phyloP scores from a whole-genome alignment of 1,139 yeast genomes.

The Kodamaea anthophila region DNA sequence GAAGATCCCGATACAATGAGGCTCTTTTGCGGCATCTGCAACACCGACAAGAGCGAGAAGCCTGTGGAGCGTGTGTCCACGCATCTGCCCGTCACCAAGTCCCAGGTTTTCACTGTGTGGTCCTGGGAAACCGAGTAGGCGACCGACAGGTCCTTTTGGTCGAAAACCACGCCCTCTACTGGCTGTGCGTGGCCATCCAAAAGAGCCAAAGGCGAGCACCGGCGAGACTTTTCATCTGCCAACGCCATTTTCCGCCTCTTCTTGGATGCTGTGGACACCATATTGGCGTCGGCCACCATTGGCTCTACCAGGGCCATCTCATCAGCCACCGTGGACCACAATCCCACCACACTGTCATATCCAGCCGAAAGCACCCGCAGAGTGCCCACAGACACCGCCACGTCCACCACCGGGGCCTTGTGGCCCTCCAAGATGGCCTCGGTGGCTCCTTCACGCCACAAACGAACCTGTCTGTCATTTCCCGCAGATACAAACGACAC shows the following conservation, averaged over 20 bases:
- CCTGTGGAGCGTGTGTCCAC: conserved; percentile 87
- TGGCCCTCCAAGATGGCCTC: conserved; percentile 85
- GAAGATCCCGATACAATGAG: conserved; percentile 89
- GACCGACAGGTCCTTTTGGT: conserved; percentile 63
- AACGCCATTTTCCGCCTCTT: conserved; percentile 82
- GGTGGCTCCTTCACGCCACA: conserved; percentile 68
- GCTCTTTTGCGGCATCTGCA: conserved; percentile 58
- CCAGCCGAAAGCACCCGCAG: conserved; percentile 76
- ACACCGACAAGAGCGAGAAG: conserved; percentile 73
- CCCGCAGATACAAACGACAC: conserved; percentile 80
- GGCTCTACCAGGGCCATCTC: conserved; percentile 70
- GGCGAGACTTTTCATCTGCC: conserved; percentile 68
- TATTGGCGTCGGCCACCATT: conserved; percentile 39
- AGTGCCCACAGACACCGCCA: conserved; percentile 32
- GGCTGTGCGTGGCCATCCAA: conserved; percentile 81
- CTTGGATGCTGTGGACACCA: conserved; percentile 72
- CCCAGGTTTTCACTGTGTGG: conserved; percentile 95
- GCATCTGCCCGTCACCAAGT: conserved; percentile 73
- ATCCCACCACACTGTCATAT: conserved; percentile 71
- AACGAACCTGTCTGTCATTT: conserved; percentile 79
- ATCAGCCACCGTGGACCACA: conserved; percentile 84
- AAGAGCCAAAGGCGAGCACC: conserved; percentile 74
- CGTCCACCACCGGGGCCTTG: conserved; percentile 78
- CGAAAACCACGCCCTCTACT: conserved; percentile 79
- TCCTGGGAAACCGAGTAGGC: conserved; percentile 95